Conservation (phyloP, 208 protist species). For the Strigomonas galati region DNA sequence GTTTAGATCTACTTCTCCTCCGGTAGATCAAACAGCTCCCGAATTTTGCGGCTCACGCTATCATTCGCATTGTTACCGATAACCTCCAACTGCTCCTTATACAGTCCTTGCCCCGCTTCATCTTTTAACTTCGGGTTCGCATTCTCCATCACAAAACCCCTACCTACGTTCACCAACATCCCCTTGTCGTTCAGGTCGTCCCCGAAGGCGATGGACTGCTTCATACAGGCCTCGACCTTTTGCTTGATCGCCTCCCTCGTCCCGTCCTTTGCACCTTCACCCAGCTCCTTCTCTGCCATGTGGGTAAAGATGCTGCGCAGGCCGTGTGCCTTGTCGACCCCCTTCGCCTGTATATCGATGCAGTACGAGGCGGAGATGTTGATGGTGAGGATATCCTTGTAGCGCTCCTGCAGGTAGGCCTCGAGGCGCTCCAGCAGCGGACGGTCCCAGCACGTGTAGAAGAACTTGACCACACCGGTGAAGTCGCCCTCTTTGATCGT, state of each 20-base stretch:
- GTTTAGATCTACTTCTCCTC: not conserved
- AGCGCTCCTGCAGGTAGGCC: slow-evolving; percentile 18
- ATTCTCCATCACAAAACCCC: slow-evolving; percentile 59
- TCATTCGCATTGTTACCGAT: slow-evolving; percentile 39
- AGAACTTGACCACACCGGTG: slow-evolving; percentile 21
- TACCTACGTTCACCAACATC: slow-evolving; percentile 38
- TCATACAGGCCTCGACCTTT: slow-evolving; percentile 17
- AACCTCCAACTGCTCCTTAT: slow-evolving; percentile 28
- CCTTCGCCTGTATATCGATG: slow-evolving; percentile 35
- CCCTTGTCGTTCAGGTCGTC: slow-evolving; percentile 55
- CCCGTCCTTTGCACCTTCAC: slow-evolving; percentile 9
- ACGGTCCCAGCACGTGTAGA: slow-evolving; percentile 30
- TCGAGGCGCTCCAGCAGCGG: slow-evolving; percentile 20
- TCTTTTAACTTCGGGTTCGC: slow-evolving; percentile 32
- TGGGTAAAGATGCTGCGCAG: slow-evolving; percentile 15
- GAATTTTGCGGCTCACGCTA: slow-evolving; percentile 44
- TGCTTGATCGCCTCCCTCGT: slow-evolving; percentile 7
- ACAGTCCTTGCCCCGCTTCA: slow-evolving; percentile 12
- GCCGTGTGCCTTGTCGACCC: slow-evolving; percentile 28
- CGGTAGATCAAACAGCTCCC: slow-evolving; percentile 26
- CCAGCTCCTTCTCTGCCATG: slow-evolving; percentile 19
- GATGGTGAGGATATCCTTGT: slow-evolving; percentile 21
- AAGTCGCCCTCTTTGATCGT: slow-evolving; percentile 13
- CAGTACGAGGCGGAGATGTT: slow-evolving; percentile 40
- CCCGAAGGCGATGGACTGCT: slow-evolving; percentile 49